A percentile compares a stretch with the other conserved stretches of the same genome.
Conservation (phyloP, 2,329 filamentous ascomycete genomes). For the Fonsecaea pugnacius region DNA sequence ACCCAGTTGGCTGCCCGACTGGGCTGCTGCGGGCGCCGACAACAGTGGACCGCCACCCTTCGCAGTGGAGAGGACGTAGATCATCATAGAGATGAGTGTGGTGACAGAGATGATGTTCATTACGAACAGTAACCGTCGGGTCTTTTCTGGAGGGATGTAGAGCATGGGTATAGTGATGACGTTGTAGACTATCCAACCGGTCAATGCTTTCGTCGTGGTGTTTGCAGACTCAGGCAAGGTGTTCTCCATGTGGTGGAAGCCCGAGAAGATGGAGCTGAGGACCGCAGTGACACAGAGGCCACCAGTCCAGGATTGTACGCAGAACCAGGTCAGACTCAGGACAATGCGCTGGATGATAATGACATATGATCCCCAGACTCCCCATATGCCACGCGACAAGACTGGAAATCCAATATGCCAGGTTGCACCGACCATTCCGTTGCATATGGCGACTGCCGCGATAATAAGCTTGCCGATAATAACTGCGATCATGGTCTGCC, state of each 20-base stretch:
- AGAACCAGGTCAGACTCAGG: constrained; percentile 44
- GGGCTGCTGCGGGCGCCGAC: constrained; percentile 30
- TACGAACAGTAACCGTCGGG: constrained; percentile 41
- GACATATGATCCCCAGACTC: constrained; percentile 49
- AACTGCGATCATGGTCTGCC: constrained; percentile 48
- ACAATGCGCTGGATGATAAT: constrained; percentile 49
- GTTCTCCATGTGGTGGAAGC: constrained; percentile 45
- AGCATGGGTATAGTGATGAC: constrained; percentile 49
- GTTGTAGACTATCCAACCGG: constrained; percentile 45
- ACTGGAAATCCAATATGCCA: constrained; percentile 53
- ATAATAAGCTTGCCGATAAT: constrained; percentile 48
- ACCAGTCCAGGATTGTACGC: constrained; percentile 45
- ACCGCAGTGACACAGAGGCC: constrained; percentile 43
- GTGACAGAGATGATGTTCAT: constrained; percentile 39
- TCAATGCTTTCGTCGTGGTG: constrained; percentile 45
- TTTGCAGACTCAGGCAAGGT: constrained; percentile 41
- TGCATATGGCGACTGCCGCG: constrained; percentile 43
- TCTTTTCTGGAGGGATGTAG: constrained; percentile 50
- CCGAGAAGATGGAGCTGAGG: constrained; percentile 43
- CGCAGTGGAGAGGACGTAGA: constrained; percentile 44
- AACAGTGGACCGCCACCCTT: constrained; percentile 42
- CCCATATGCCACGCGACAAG: constrained; percentile 48
- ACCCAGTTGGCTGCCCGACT: constrained; percentile 30
- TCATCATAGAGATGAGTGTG: constrained; percentile 38
- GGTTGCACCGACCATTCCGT: constrained; percentile 45